A percentile compares a stretch with the other conserved stretches of the same genome.
Conservation (phyloP, 768 basidiomycete genomes). For the Boletus speciosus region DNA sequence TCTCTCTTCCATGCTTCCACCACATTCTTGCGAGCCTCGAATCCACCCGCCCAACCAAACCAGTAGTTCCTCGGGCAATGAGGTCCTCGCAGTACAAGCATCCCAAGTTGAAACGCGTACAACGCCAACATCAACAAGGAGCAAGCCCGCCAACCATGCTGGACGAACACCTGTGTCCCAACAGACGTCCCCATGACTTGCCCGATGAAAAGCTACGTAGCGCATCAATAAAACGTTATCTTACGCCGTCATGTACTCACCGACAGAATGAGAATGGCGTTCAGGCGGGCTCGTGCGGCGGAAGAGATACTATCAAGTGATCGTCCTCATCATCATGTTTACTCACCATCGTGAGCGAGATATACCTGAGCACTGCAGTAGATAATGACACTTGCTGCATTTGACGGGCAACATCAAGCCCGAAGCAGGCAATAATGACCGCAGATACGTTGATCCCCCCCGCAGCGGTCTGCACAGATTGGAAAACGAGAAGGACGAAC, state of each 20-base stretch:
- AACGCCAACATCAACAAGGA: conserved; percentile 60
- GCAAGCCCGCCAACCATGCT: conserved; percentile 66
- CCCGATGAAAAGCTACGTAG: conserved; percentile 57
- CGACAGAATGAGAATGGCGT: conserved; percentile 71
- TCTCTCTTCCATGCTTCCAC: conserved; percentile 17
- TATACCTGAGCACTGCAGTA: conserved; percentile 56
- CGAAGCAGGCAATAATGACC: conserved; percentile 64
- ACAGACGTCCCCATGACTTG: conserved; percentile 82
- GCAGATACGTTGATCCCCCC: conserved; percentile 69
- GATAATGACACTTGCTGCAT: conserved; percentile 66
- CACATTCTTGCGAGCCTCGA: conserved; percentile 40
- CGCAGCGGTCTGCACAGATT: conserved; percentile 63
- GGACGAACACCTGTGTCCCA: conserved; percentile 66
- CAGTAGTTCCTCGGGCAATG: conserved; percentile 48
- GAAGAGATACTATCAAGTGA: conserved; percentile 29
- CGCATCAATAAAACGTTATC: not conserved
- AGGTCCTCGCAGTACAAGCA: conserved; percentile 67
- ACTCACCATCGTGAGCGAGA: not conserved
- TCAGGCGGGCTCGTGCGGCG: conserved; percentile 64
- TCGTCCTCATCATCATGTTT: conserved; percentile 9
- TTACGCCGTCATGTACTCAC: conserved; percentile 33
- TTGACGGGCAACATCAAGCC: conserved; percentile 74
- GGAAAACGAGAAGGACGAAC: conserved; percentile 45
- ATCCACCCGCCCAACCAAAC: conserved; percentile 63
- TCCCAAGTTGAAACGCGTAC: conserved; percentile 50